These are phyloP conservation scores for Boletus coccyginus DNA, from an alignment of 768 basidiomycete genomes.

Conservation along the genomic window DNA sequence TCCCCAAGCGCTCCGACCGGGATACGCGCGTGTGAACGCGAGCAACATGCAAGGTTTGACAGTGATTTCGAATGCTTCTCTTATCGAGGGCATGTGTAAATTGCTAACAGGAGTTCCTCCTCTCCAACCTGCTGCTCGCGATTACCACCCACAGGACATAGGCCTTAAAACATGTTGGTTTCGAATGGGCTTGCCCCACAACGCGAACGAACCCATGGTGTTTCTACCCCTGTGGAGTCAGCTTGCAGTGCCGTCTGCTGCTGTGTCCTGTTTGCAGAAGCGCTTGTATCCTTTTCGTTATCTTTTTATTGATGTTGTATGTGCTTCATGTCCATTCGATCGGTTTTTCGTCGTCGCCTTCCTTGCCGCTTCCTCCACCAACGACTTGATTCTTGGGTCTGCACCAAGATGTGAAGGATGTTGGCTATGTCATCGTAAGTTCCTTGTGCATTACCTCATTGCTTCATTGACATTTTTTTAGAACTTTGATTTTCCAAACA, in stretches of 20 bases:
- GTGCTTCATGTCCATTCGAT: conserved; percentile 30
- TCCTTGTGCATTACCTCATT: conserved; percentile 1
- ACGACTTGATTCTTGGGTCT: conserved; percentile 31
- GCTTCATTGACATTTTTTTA: conserved; percentile 29
- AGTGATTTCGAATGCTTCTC: conserved; percentile 24
- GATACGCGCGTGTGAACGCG: conserved; percentile 31
- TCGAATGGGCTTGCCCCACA: conserved; percentile 20
- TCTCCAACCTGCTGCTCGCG: conserved; percentile 21
- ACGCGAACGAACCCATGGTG: conserved; percentile 21
- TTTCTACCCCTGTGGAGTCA: conserved; percentile 5
- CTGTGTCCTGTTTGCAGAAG: conserved; percentile 30
- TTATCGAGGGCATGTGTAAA: conserved; percentile 19
- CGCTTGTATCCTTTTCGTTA: conserved; percentile 28
- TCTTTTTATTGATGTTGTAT: conserved; percentile 34
- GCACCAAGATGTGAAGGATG: conserved; percentile 93
- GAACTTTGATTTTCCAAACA: conserved; percentile 99
- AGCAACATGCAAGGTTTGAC: conserved; percentile 29
- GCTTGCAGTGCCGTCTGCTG: conserved; percentile 11
- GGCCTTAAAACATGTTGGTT: conserved; percentile 24
- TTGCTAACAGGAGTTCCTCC: conserved; percentile 17
- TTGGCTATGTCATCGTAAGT: conserved; percentile 93
- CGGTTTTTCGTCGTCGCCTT: conserved; percentile 9
- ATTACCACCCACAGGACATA: conserved; percentile 25
- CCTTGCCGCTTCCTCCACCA: conserved; percentile 23
- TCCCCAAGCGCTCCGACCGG: conserved; percentile 33